phyloP scores from a whole-genome alignment of 495 filamentous ascomycete genomes.

The Chaetomium fimeti region DNA sequence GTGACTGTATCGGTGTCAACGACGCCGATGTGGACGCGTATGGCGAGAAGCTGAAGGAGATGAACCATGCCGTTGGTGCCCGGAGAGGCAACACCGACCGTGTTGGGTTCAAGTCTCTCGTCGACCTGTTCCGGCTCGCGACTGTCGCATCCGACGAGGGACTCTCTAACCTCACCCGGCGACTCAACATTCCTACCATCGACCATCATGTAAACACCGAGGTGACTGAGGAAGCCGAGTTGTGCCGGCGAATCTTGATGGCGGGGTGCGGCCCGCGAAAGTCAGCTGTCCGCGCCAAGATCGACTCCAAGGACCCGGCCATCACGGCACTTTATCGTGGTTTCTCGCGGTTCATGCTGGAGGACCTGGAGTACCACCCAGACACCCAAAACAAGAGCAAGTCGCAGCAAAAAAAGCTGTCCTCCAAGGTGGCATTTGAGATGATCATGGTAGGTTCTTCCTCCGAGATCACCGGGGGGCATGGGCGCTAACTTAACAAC shows the following conservation, averaged over 20 bases:
- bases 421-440: constrained; percentile 25
- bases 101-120: constrained; percentile 24
- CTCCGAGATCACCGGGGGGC: not conserved
- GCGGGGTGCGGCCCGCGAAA: constrained; percentile 34
- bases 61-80: constrained; percentile 32
- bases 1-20: constrained; percentile 46
- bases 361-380: constrained; percentile 41
- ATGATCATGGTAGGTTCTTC: constrained; percentile 21
- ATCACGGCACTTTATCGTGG: constrained; percentile 46
- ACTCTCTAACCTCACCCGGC: constrained; percentile 2
- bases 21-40: constrained; percentile 42
- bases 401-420: constrained; percentile 26
- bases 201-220: constrained; percentile 34
- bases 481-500: not conserved
- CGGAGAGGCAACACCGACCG: constrained; percentile 12
- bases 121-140: constrained; percentile 24
- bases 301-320: constrained; percentile 37
- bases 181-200: constrained; percentile 26
- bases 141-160: not conserved
- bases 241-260: constrained; percentile 41
- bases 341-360: constrained; percentile 49
- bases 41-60: constrained; percentile 31
- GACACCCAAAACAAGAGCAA: constrained; percentile 26
- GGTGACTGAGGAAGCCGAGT: constrained; percentile 37
- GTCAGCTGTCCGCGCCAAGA: constrained; percentile 33